phyloP scores from a whole-genome alignment of 2,329 filamentous ascomycete genomes.

The Verticillium albo-atrum region DNA sequence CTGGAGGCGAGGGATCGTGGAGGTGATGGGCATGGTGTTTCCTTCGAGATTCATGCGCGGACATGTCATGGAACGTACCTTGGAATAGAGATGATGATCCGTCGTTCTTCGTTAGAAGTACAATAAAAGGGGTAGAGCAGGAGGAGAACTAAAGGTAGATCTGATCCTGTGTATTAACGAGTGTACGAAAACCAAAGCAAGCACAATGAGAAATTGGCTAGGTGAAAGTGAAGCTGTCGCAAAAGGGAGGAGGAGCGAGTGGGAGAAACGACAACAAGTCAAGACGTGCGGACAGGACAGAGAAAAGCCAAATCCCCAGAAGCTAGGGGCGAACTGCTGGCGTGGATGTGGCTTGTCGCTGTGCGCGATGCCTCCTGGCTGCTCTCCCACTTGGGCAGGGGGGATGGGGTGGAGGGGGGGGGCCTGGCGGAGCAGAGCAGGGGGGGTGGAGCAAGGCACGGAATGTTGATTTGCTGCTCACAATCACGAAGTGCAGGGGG shows the following conservation, averaged over 20 bases:
- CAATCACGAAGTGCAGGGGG: background rate
- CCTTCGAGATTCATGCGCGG: background rate
- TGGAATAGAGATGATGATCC: background rate
- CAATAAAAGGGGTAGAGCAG: background rate
- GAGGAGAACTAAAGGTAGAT: background rate
- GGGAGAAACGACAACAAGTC: background rate
- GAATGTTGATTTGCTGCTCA: background rate
- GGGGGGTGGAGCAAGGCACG: background rate
- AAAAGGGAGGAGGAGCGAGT: background rate
- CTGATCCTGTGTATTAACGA: background rate
- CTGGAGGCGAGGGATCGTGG: background rate
- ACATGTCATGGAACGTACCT: background rate
- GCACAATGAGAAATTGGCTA: background rate
- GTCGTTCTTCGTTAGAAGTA: background rate
- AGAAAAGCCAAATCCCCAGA: background rate
- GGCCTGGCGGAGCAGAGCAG: background rate
- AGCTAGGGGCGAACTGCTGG: background rate
- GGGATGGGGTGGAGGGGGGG: too few relatives aligned
- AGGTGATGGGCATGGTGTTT: background rate
- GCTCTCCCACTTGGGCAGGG: background rate
- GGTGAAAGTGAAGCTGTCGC: background rate
- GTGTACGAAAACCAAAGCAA: background rate
- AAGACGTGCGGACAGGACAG: background rate
- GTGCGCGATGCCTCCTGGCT: background rate
- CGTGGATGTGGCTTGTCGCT: background rate